Percentiles rank a stretch among this genome's conserved stretches.
Evolutionary conservation across 129 eudicot species (phyloP).

Genomic region (Flaveria ramosissima): DNA sequence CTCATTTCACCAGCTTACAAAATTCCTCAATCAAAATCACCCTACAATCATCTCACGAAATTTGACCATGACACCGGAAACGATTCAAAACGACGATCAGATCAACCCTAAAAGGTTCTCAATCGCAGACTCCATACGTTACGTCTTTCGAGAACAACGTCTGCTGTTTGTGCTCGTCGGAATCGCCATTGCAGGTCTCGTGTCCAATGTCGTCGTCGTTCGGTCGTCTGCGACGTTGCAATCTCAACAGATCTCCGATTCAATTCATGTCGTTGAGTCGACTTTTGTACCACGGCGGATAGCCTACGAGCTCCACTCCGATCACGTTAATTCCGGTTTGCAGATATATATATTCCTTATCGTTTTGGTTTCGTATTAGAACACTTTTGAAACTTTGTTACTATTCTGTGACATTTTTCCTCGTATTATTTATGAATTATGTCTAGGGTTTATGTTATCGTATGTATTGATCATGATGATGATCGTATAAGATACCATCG

Average conservation of each 20-base stretch:
- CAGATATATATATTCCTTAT: not conserved
- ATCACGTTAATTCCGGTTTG: conserved; percentile 39
- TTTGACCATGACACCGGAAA: conserved; percentile 26
- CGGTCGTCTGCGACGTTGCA: conserved; percentile 18
- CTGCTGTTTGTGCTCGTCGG: conserved; percentile 46
- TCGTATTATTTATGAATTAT: not conserved
- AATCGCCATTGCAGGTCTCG: conserved; percentile 44
- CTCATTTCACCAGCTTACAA: not conserved
- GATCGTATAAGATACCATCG: too few species aligned
- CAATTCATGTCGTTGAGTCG: conserved; percentile 31
- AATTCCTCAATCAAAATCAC: not conserved
- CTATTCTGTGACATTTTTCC: too few species aligned
- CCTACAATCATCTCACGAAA: not conserved
- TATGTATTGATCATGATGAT: too few species aligned
- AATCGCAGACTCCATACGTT: conserved; percentile 24
- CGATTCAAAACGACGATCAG: conserved; percentile 14
- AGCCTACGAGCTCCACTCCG: conserved; percentile 42
- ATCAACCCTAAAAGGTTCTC: conserved; percentile 31
- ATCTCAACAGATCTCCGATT: conserved; percentile 7
- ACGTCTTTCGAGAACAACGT: conserved; percentile 46
- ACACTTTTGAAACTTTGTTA: too few species aligned
- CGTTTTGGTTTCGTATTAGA: not conserved
- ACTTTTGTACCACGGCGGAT: conserved; percentile 43
- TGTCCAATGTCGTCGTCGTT: conserved; percentile 39
- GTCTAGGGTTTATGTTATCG: conserved; percentile 27